These are phyloP conservation scores for Escallonia rubra DNA, from an alignment of 129 eudicot species.

Conservation along the genomic window DNA sequence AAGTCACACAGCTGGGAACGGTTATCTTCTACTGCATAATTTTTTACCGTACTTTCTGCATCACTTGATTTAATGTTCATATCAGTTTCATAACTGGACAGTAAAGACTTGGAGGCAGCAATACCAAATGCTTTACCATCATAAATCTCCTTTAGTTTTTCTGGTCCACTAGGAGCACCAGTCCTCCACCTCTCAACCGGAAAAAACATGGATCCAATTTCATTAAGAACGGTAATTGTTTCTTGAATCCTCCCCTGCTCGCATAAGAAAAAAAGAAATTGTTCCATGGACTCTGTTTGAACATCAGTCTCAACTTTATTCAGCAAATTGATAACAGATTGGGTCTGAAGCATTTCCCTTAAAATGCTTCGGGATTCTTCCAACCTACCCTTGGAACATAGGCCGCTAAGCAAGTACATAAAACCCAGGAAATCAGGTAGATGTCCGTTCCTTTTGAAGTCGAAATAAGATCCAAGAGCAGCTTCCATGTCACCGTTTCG, in stretches of 20 bases:
- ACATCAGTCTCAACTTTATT: constrained; percentile 43
- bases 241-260: constrained; percentile 67
- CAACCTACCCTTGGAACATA: constrained; percentile 89
- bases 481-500: constrained; percentile 80
- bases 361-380: constrained; percentile 81
- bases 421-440: constrained; percentile 80
- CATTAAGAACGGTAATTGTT: constrained; percentile 59
- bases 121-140: no score
- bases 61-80: constrained; percentile 7
- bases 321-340: constrained; percentile 42
- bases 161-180: background rate
- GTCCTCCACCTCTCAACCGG: constrained; percentile 23
- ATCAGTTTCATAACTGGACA: constrained; percentile 24
- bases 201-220: constrained; percentile 47
- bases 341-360: constrained; percentile 73
- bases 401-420: constrained; percentile 61
- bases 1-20: constrained; percentile 18
- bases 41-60: constrained; percentile 10
- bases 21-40: background rate
- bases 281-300: constrained; percentile 47
- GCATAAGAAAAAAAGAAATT: constrained; percentile 54
- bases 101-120: constrained; percentile 16
- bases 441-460: constrained; percentile 41
- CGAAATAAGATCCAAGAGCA: constrained; percentile 53
- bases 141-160: background rate